phyloP scores from a whole-genome alignment of 2,329 filamentous ascomycete genomes.

The Stemphylium beticola region DNA sequence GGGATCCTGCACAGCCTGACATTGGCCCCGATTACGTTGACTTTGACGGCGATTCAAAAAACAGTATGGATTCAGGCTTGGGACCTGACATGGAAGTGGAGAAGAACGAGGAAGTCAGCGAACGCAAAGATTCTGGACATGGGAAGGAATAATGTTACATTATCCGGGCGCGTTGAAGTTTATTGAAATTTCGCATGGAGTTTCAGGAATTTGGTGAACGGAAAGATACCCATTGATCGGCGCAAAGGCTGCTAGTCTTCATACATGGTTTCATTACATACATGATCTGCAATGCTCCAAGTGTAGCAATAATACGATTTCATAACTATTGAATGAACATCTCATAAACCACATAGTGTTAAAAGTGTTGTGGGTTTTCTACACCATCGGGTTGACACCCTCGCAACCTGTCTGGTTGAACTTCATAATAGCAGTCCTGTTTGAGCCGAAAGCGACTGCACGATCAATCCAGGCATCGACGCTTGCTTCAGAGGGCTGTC shows the following conservation, averaged over 20 bases:
- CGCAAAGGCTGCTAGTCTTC: background rate
- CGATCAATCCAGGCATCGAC: conserved; percentile 28
- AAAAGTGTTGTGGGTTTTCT: background rate
- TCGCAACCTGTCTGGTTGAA: conserved; percentile 29
- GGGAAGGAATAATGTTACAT: accelerated
- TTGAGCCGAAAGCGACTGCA: conserved; percentile 20
- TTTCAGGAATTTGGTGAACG: background rate
- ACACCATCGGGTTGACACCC: background rate
- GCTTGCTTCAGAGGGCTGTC: conserved; percentile 22
- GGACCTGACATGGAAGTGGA: background rate
- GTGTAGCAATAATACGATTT: no score
- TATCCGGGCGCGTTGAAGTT: background rate
- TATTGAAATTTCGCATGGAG: background rate
- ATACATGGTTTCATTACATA: background rate
- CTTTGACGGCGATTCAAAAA: background rate
- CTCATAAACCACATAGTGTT: background rate
- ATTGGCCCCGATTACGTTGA: background rate
- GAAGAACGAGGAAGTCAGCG: background rate
- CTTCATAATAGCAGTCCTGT: conserved; percentile 21
- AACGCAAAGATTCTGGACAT: accelerated
- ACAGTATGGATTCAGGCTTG: background rate
- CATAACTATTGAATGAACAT: no score
- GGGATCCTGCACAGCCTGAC: background rate
- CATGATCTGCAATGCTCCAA: background rate
- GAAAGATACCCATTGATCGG: background rate